Evolutionary conservation across 768 basidiomycete genomes (phyloP), one percentile per base, ranked within the genome.

Genomic region (Pisolithus albus): DNA sequence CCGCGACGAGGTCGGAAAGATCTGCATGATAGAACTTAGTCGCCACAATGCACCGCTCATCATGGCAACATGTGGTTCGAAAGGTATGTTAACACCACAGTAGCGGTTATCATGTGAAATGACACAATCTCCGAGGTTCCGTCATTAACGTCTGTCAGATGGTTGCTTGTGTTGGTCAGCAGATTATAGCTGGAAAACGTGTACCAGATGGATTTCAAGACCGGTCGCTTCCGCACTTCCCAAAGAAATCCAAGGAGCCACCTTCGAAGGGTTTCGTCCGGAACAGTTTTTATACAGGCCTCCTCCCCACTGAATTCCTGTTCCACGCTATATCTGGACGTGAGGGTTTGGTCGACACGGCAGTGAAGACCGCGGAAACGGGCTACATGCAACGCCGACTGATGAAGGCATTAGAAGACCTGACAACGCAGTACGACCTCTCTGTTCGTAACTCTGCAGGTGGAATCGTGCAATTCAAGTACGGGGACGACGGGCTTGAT

Each of bases 81-180:
- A 98, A 79, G 96, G 95, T 89, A 51, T 44, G 70, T 57, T 18
- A 41, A 50, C 24, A 9, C 7, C 46, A 49, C 30, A 32, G 13
- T 40, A 10, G 13, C 34, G 5, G 5, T 47, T n/a, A 18, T 49
- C 43, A 36, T 3, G 2, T 49, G 9, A 51, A 7, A 30, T 49
- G 15, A 54, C 7, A 6, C 34, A 10, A 38, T 52, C 41, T 8
- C n/a, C 39, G 55, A 88, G 95, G 96, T 67, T 98, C 96, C 62
- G 90, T 92, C 56, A 95, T 99, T 71, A 99, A 99, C 70, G 96
- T 99, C 50, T 95, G 92, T 21, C 96, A 99, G 72, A 99, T 99
- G 96, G 95, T 98, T 49, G 96, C 95, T 63, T 97, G 95, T 81
- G 96, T 99, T 59, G 96, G 96, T 5, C 96, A 99, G 64, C 96